Base-by-base conservation (phyloP, 257 asterid genomes). In the Nyctanthes arbortristis region DNA sequence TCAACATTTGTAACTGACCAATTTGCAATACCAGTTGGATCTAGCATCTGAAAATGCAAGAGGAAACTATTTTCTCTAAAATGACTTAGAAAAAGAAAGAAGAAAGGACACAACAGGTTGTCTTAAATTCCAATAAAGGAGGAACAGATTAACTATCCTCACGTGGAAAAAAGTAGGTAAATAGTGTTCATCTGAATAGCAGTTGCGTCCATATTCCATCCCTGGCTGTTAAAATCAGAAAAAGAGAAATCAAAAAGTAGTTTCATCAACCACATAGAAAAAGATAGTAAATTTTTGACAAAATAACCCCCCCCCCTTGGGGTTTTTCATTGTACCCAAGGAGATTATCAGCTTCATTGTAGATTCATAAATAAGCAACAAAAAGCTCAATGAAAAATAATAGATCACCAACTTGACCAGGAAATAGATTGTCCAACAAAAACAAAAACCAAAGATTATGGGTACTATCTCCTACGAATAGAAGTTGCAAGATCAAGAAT, bases 111-210 rank as follows among this genome's bases (percentile, higher is more conserved):
- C 59, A 43, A 1, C 11, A 1, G 16, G 29, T 49, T 49, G 25
- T 4, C 59, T 52, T 59, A 63, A 58, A 22, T 39, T 40, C 36
- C 14, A 25, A 54, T 49, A 59, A 34, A 39, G 13, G 27, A 35
- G 35, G 55, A 63, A 63, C 33, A 29, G 57, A 63, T 47, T 33
- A 67, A 57, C 39, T 57, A 78, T 54, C 57, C 97, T 81, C 83
- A 93, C 99, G 65, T 87, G 40, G 87, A 93, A 91, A 80, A 91
- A 93, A 29, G 99, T 93, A 37, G 99, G 96, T 59, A 93, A 32
- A 76, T 91, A 93, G 83, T 93, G 99, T 78, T 93, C 99, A 84
- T 93, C 97, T 59, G 99, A 89, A 77, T 91, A 93, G 82, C 99
- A 93, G 68, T 93, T 93, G 77, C 92, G 91, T 12, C 85, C 84